Evolutionary conservation across 805 yeast species (phyloP), one percentile per base, ranked within the genome.

Genomic region (Scheffersomyces stipitis): DNA sequence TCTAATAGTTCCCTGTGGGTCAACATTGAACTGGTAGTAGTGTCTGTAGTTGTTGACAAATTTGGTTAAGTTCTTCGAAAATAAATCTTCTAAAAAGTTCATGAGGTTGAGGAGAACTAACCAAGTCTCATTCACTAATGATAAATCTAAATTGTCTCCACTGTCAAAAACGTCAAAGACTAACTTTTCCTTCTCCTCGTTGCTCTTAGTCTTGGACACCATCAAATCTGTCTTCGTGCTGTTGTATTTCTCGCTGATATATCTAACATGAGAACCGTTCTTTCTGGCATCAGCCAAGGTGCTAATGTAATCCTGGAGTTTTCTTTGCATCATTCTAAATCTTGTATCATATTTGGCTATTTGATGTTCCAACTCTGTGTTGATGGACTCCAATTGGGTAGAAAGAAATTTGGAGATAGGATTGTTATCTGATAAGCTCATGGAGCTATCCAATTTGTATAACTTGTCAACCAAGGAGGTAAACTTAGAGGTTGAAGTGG

Each of bases 121-220:
- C 75, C 75, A 69, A 0, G 73, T 58, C 42, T 69, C 75, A 46
- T 62, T 69, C 31, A 67, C 52, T 18, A 66, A 57, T 12, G 73
- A 61, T 29, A 66, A 53, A 34, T 69, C 75, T 37, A 69, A 51
- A 38, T 62, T 66, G 26, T 68, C 75, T 41, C 58, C 56, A 41
- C 56, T 60, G 14, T 60, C 64, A 41, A 66, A 69, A 3, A 63
- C 51, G 18, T 59, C 67, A 20, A 55, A 35, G 6, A 64, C 55
- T 2, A 56, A 44, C 23, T 30, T 39, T 27, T 62, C 62, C 18
- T 50, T 49, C 15, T 61, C 70, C 18, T 56, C 49, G 24, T 39
- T 51, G n/a, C 42, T 45, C 37, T 50, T 56, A 4, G 54, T 44
- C 4, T 56, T 42, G 1, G 62, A 40, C 4, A 67, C 60, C 6